Conservation (phyloP, 2,329 filamentous ascomycete species). For the Diplodia sapinea region DNA sequence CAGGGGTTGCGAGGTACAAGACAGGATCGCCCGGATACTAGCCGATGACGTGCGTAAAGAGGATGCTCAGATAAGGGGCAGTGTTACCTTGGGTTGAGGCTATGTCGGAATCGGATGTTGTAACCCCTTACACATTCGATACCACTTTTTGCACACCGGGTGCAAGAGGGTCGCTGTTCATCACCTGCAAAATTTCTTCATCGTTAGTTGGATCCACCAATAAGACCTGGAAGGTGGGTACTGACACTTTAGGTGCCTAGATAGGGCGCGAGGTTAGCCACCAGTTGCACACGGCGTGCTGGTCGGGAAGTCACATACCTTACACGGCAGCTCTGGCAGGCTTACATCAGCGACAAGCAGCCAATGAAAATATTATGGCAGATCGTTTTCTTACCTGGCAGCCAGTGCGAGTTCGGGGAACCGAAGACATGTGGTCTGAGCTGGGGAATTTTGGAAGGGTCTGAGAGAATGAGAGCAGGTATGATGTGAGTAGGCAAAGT, state of each 20-base stretch:
- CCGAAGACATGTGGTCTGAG: slow-evolving; percentile 28
- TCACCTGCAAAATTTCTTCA: slow-evolving; percentile 34
- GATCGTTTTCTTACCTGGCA: slow-evolving; percentile 26
- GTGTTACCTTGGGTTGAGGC: slow-evolving; percentile 40
- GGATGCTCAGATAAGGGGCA: neutral
- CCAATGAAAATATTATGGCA: neutral
- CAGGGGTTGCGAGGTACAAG: neutral
- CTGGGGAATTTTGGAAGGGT: slow-evolving; percentile 12
- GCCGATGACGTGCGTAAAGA: neutral
- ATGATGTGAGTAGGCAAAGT: slow-evolving; percentile 17
- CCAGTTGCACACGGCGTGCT: neutral
- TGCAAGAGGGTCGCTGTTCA: slow-evolving; percentile 39
- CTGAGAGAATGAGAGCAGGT: slow-evolving; percentile 5
- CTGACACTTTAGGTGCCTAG: slow-evolving; percentile 40
- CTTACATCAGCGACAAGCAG: slow-evolving; percentile 16
- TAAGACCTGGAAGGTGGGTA: neutral
- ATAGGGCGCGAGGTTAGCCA: neutral
- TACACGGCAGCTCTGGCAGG: slow-evolving; percentile 31
- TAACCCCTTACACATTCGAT: slow-evolving; percentile 42
- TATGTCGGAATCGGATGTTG: slow-evolving; percentile 43
- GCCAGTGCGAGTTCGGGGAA: slow-evolving; percentile 31
- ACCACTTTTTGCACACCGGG: slow-evolving; percentile 39
- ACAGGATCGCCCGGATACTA: neutral
- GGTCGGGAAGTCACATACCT: slow-evolving; percentile 19
- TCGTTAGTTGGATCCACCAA: neutral